These are phyloP conservation scores for Naganishia liquefaciens DNA, from an alignment of 1,284 basidiomycete genomes.

Conservation along the genomic window DNA sequence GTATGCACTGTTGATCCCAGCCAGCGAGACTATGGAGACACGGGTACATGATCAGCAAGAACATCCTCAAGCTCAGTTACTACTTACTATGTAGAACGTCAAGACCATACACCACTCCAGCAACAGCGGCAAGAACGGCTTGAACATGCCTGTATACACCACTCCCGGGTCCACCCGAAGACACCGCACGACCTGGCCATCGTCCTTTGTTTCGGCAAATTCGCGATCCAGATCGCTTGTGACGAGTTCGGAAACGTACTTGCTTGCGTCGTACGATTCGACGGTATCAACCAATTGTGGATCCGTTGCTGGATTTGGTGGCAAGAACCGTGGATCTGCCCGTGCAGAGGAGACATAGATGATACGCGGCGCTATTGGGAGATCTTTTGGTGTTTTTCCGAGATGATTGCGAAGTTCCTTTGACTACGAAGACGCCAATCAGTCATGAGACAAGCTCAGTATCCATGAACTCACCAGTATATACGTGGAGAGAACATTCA, in stretches of 20 bases:
- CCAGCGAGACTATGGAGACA: slow-evolving; percentile 61
- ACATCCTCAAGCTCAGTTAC: no score
- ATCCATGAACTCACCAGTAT: slow-evolving; percentile 63
- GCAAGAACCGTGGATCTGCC: slow-evolving; percentile 61
- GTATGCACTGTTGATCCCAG: slow-evolving; percentile 67
- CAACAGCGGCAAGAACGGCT: slow-evolving; percentile 59
- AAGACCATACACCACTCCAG: slow-evolving; percentile 62
- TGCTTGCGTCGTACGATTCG: slow-evolving; percentile 70
- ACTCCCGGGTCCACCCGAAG: slow-evolving; percentile 73
- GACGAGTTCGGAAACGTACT: slow-evolving; percentile 78
- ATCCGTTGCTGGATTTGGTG: slow-evolving; percentile 58
- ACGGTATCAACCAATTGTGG: slow-evolving; percentile 68
- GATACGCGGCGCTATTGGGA: slow-evolving; percentile 62
- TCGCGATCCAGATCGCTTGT: slow-evolving; percentile 60
- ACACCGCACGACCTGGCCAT: slow-evolving; percentile 58
- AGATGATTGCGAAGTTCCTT: slow-evolving; percentile 49
- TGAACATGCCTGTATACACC: slow-evolving; percentile 66
- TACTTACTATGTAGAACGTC: slow-evolving; percentile 70
- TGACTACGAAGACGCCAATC: slow-evolving; percentile 39
- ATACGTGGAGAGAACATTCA: slow-evolving; percentile 81
- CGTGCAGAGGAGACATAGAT: slow-evolving; percentile 80
- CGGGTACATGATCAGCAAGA: slow-evolving; percentile 6
- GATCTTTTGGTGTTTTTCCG: slow-evolving; percentile 43
- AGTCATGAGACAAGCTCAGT: neutral
- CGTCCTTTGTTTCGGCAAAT: slow-evolving; percentile 51